Percentiles rank a stretch among this genome's conserved stretches.
Evolutionary conservation across 352 stramenopile genomes (phyloP).

Genomic region (Pythium myriotylum): DNA sequence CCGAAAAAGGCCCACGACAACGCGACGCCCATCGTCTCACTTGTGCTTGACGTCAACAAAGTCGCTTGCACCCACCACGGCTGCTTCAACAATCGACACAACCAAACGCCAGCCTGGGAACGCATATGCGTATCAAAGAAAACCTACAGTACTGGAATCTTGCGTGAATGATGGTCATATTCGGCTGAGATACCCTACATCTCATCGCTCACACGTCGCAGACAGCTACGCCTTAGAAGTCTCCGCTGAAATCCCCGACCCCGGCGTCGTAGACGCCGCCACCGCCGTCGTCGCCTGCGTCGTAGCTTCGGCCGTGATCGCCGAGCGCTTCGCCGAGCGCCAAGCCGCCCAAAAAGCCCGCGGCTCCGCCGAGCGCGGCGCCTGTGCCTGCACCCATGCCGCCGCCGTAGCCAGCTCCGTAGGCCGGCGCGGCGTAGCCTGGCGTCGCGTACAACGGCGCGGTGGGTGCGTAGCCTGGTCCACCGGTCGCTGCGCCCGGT

Average conservation of each 20-base stretch:
- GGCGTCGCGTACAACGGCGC: conserved; percentile 16
- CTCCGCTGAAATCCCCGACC: conserved; percentile 40
- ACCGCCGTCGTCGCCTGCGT: conserved; percentile 14
- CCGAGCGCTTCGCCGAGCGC: conserved; percentile 42
- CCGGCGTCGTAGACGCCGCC: conserved; percentile 23
- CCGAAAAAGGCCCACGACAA: background rate
- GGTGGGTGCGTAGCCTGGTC: conserved; percentile 9
- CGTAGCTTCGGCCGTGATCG: conserved; percentile 26
- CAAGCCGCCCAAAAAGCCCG: conserved; percentile 49
- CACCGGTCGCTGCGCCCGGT: no score
- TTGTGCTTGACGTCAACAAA: background rate
- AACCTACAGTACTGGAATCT: no score
- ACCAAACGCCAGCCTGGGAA: no score
- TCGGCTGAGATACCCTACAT: no score
- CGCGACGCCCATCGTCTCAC: background rate
- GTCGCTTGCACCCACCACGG: no score
- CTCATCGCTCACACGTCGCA: conserved; percentile 22
- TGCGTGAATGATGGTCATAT: no score
- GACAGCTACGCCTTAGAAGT: conserved; percentile 37
- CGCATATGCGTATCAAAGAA: no score
- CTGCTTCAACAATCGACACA: no score
- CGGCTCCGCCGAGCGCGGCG: conserved; percentile 46
- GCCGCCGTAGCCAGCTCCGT: conserved; percentile 5
- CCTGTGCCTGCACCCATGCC: conserved; percentile 53
- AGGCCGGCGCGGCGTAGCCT: background rate